These are phyloP conservation scores for Polytrichum formosum DNA, from an alignment of 225 moss, liverwort and hornwort genomes.

Conservation along the genomic window DNA sequence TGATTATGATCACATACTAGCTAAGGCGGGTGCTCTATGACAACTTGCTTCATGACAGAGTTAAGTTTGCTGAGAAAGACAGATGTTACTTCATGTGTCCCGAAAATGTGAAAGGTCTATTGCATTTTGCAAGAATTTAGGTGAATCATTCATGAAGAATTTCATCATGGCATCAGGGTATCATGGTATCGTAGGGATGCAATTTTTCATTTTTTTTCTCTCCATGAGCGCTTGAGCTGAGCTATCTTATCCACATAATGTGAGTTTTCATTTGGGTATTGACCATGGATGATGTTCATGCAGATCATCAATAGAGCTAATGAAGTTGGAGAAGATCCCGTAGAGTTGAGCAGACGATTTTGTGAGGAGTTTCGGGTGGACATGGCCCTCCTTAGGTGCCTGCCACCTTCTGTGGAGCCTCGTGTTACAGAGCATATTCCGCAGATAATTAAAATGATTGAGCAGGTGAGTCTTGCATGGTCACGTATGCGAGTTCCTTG, in stretches of 20 bases:
- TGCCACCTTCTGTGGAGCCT: conserved; percentile 83
- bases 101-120: too few relatives aligned
- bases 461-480: conserved; percentile 44
- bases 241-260: background rate
- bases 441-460: conserved; percentile 79
- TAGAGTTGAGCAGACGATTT: conserved; percentile 76
- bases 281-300: conserved; percentile 10
- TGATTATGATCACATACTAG: too few relatives aligned
- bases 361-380: conserved; percentile 93
- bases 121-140: too few relatives aligned
- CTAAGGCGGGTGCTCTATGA: too few relatives aligned
- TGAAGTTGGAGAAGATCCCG: conserved; percentile 77
- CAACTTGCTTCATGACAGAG: too few relatives aligned
- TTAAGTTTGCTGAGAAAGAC: too few relatives aligned
- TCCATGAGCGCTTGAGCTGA: too few relatives aligned
- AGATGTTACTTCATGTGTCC: too few relatives aligned
- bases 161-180: too few relatives aligned
- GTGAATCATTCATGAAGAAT: too few relatives aligned
- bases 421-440: conserved; percentile 85
- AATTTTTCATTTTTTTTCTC: too few relatives aligned
- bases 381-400: conserved; percentile 77
- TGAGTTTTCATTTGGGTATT: background rate
- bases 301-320: conserved; percentile 96
- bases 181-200: too few relatives aligned
- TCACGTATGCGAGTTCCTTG: background rate